Percentiles rank a stretch among this genome's conserved stretches.
Conservation (phyloP, 1,284 basidiomycete genomes). For the Lentinula novae-zelandiae region DNA sequence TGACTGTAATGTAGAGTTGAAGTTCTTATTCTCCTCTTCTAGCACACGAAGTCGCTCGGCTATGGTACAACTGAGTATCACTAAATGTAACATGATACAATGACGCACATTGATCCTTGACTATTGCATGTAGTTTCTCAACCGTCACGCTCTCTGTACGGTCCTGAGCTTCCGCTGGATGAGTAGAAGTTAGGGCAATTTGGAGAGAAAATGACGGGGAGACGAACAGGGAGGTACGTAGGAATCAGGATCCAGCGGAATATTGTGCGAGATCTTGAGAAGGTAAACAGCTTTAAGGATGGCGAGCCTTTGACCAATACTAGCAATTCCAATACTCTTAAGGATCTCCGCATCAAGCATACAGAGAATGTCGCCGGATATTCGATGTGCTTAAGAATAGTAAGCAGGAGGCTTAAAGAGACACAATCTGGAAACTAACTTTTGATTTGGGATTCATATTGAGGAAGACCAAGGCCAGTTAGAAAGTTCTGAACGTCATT, state of each 20-base stretch:
- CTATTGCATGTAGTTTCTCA: slow-evolving; percentile 63
- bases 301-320: slow-evolving; percentile 83
- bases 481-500: slow-evolving; percentile 77
- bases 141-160: slow-evolving; percentile 56
- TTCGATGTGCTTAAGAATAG: slow-evolving; percentile 69
- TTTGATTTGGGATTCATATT: slow-evolving; percentile 74
- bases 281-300: slow-evolving; percentile 90
- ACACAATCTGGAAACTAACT: slow-evolving; percentile 35
- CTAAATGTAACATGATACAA: slow-evolving; percentile 5
- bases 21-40: slow-evolving; percentile 73
- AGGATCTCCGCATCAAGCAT: slow-evolving; percentile 79
- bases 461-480: slow-evolving; percentile 68
- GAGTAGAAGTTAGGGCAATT: slow-evolving; percentile 35
- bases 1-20: slow-evolving; percentile 57
- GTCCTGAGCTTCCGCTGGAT: slow-evolving; percentile 50
- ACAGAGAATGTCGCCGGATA: slow-evolving; percentile 85
- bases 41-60: slow-evolving; percentile 65
- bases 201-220: background rate
- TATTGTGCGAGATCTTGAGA: slow-evolving; percentile 77
- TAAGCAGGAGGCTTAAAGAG: slow-evolving; percentile 12
- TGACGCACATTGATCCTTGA: slow-evolving; percentile 73
- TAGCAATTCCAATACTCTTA: slow-evolving; percentile 80
- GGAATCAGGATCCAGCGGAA: slow-evolving; percentile 82
- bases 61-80: slow-evolving; percentile 26
- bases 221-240: slow-evolving; percentile 88